A percentile compares a stretch with the other conserved stretches of the same genome.
Conservation (phyloP, 257 asterid genomes). For the Nemophila menziesii region DNA sequence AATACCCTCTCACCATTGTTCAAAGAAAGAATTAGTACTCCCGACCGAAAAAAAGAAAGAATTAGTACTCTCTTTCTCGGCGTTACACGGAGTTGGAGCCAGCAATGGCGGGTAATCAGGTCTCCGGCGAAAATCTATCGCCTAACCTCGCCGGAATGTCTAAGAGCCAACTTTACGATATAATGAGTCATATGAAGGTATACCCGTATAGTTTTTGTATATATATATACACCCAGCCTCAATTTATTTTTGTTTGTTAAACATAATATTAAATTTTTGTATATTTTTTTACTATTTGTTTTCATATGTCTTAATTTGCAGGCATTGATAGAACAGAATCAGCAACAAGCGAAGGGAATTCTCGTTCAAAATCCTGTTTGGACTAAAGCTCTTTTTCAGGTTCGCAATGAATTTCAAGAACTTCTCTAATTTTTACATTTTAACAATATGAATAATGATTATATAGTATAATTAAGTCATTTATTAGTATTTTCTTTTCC, state of each 20-base stretch:
- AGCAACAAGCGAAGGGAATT: conserved; percentile 87
- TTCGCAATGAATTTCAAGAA: conserved; percentile 8
- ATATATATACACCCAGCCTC: neutral
- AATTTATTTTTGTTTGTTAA: neutral
- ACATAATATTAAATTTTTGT: conserved; percentile 2
- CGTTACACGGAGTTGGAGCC: too few species aligned
- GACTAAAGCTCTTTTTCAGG: conserved; percentile 97
- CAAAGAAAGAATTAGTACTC: too few species aligned
- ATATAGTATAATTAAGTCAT: neutral
- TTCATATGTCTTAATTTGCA: conserved; percentile 15
- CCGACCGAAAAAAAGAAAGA: too few species aligned
- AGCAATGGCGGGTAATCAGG: conserved; percentile 69
- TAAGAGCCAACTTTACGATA: conserved; percentile 67
- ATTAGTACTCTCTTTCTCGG: too few species aligned
- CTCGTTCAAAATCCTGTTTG: conserved; percentile 77
- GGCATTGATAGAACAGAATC: conserved; percentile 80
- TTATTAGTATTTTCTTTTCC: neutral
- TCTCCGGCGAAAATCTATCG: conserved; percentile 56
- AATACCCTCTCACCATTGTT: too few species aligned
- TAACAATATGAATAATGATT: neutral
- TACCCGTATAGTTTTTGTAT: neutral
- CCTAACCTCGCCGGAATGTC: conserved; percentile 86
- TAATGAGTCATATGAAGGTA: conserved; percentile 97
- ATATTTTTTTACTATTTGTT: neutral
- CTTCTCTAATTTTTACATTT: conserved; percentile 2